Conservation (phyloP, 2,329 filamentous ascomycete species). For the Pyricularia sp. region DNA sequence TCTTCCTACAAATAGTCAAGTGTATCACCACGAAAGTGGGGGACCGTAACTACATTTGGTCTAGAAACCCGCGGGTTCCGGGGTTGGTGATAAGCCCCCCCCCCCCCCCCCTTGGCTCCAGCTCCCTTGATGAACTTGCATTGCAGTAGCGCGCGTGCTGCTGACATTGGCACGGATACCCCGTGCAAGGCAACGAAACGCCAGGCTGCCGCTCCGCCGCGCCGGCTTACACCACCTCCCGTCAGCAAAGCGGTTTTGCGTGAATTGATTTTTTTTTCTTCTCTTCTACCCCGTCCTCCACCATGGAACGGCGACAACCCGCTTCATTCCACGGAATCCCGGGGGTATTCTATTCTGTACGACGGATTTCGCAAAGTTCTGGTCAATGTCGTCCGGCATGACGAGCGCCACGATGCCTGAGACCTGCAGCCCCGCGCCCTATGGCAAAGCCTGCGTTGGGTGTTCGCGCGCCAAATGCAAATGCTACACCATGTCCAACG, state of each 20-base stretch:
- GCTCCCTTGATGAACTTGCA: background rate
- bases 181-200: background rate
- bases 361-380: background rate
- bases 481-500: background rate
- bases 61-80: background rate
- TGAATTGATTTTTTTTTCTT: background rate
- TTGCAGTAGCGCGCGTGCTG: background rate
- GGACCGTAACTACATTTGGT: background rate
- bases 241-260: background rate
- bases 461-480: conserved; percentile 4
- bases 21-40: too few species aligned
- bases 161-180: background rate
- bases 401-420: background rate
- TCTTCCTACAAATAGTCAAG: too few species aligned
- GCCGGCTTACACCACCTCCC: background rate
- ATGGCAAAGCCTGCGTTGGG: background rate
- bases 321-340: background rate
- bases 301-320: background rate
- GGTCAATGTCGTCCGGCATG: background rate
- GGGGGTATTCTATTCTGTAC: background rate
- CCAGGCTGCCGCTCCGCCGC: background rate
- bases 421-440: background rate
- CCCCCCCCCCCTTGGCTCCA: too few species aligned
- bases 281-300: background rate
- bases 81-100: background rate